phyloP scores from a whole-genome alignment of 192 early-diverging fungal species.

The Glomus cerebriforme region DNA sequence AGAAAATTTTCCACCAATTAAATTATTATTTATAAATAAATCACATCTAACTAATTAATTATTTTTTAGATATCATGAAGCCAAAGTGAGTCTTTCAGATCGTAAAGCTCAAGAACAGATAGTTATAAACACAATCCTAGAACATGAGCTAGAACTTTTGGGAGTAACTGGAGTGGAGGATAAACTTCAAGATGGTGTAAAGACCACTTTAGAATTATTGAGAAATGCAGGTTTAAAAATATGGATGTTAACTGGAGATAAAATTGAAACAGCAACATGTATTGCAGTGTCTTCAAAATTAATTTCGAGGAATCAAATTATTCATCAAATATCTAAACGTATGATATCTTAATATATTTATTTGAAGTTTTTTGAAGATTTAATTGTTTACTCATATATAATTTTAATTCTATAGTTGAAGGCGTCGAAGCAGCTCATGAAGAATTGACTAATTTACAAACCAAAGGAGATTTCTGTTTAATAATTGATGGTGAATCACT shows the following conservation, averaged over 20 bases:
- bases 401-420: conserved; percentile 39
- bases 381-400: neutral
- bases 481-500: conserved; percentile 94
- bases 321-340: conserved; percentile 79
- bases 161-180: conserved; percentile 97
- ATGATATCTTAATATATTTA: conserved; percentile 17
- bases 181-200: conserved; percentile 92
- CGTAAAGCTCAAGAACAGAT: conserved; percentile 70
- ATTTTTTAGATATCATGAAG: conserved; percentile 59
- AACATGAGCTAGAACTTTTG: conserved; percentile 85
- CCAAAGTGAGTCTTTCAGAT: conserved; percentile 70
- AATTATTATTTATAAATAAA: neutral
- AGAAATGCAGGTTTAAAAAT: conserved; percentile 90
- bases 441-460: conserved; percentile 72
- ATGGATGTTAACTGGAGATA: conserved; percentile 99
- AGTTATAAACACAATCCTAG: conserved; percentile 68
- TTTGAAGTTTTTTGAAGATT: neutral
- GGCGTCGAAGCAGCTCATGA: conserved; percentile 57
- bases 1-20: neutral
- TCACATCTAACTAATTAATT: too few species aligned
- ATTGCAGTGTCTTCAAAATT: conserved; percentile 93
- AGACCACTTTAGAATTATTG: conserved; percentile 83
- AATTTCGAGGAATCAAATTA: conserved; percentile 82
- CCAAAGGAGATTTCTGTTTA: conserved; percentile 74
- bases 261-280: conserved; percentile 95